Base-by-base conservation (phyloP, 2,329 filamentous ascomycete species). In the Arthroderma sp. region DNA sequence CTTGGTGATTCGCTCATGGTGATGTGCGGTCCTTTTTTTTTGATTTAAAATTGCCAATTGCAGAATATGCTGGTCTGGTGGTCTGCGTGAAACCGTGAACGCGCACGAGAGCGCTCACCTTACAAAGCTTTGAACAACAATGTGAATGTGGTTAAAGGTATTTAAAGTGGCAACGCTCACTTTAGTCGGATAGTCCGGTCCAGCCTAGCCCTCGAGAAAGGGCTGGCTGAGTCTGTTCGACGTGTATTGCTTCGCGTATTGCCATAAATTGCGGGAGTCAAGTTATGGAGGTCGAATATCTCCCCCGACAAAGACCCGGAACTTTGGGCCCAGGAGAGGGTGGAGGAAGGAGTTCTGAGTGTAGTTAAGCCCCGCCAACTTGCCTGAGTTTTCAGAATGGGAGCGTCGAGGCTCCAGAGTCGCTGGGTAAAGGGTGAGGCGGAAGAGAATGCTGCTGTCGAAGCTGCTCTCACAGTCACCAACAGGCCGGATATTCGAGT, bases 271-370 rank as follows among this genome's bases (percentile, higher is more conserved):
- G 59, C 63, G 64, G 65, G 73, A 73, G 72, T 66, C 79, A 74
- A 91, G 77, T 96, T 97, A 97, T 81, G 91, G 91, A 73, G 93
- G 91, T 78, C 95, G 91, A 80, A 90, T 93, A 80, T 93, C 88
- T 79, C 90, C 88, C 86, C 91, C 91, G 80, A 85, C 85, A 75
- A 91, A 91, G 84, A 94, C 90, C 90, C 90, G 88, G 80, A 85
- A 84, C 73, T 85, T 84, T 76, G 90, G 91, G 80, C 89, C 89
- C 74, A 91, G 85, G 78, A 95, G 88, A 82, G 89, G 91, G 80
- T 86, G 86, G 72, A 86, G 79, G 77, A 86, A 85, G 74, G 84
- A 85, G 74, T 87, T 82, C 77, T 81, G 76, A 75, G 80, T 74
- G 76, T 80, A 79, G 76, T 80, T 82, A 83, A 84, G 78, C 81